Evolutionary conservation across 2,329 filamentous ascomycete species (phyloP), one percentile per base, ranked within the genome.

Genomic region (Acarospora socialis): DNA sequence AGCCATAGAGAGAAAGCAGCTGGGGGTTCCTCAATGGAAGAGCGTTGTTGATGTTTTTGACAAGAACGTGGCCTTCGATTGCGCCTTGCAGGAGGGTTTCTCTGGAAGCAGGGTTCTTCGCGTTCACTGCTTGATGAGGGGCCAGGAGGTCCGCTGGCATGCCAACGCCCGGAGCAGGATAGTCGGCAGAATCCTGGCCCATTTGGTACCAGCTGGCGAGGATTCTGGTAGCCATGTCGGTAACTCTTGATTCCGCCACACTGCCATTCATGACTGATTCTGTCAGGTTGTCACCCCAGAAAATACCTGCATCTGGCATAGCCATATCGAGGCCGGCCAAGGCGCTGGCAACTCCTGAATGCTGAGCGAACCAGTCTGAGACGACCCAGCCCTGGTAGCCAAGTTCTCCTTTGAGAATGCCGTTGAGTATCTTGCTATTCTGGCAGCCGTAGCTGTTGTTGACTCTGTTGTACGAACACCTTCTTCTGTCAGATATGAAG

Each of bases 381-480:
- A 22, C 21, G 8, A 22, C 21, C 8, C 8, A 82, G 0, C 81
- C 81, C 43, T 83, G 78, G 57, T 87, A 87, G 24, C 79, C 80
- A 1, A 87, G 63, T 54, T 90, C 81, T 17, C 69, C 68, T 59
- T 90, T 90, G 44, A 90, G 62, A 2, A 90, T 56, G 26, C 74
- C 72, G 49, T 90, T 90, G 43, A 83, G 57, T 7, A 78, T 55
- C 46, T 79, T 75, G 18, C 75, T 78, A 59, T 90, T 90, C 47
- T 87, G 78, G 55, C 82, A 90, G 13, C 57, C 67, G 44, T 83
- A 83, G 5, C 73, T 81, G 54, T 82, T 82, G 60, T 92, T 92
- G 54, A 84, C 51, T 47, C 81, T 77, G 46, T 82, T 73, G 60
- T 83, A 83, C 0, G 73, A 73, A 51, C 65, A 68, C 65, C 9